Conservation (phyloP, 495 filamentous ascomycete genomes). For the Daldinia concentrica region DNA sequence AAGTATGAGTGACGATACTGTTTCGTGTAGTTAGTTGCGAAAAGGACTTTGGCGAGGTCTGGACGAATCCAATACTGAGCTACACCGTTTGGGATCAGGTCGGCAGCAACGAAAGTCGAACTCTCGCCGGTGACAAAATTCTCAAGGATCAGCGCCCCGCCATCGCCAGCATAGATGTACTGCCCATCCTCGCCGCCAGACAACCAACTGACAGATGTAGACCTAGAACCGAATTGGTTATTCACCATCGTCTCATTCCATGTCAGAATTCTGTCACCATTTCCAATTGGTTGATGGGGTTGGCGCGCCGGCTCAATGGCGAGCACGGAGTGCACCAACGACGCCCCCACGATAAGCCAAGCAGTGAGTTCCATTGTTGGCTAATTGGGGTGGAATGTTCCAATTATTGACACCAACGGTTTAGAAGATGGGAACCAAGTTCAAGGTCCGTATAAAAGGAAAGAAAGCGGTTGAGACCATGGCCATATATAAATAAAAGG, state of each 20-base stretch:
- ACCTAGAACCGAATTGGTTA: conserved; percentile 44
- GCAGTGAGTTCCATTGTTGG: conserved; percentile 31
- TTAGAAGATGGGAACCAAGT: background rate
- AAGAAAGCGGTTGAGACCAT: conserved; percentile 6
- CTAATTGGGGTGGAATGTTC: background rate
- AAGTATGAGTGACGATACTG: conserved; percentile 67
- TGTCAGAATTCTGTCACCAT: conserved; percentile 53
- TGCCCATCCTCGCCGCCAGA: conserved; percentile 54
- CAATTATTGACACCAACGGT: background rate
- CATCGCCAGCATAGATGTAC: conserved; percentile 56
- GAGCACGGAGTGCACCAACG: conserved; percentile 25
- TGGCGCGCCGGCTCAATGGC: conserved; percentile 53
- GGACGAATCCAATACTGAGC: conserved; percentile 49
- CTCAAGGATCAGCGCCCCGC: conserved; percentile 58
- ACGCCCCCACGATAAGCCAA: conserved; percentile 25
- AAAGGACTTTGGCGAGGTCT: conserved; percentile 60
- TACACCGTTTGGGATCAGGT: conserved; percentile 46
- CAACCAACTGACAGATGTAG: conserved; percentile 59
- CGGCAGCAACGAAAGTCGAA: conserved; percentile 57
- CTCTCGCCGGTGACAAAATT: conserved; percentile 59
- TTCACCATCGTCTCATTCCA: conserved; percentile 54
- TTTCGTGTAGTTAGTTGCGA: conserved; percentile 64
- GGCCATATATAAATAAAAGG: background rate
- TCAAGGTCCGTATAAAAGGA: background rate
- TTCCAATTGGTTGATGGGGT: conserved; percentile 51